These are phyloP conservation scores for Nasturtium officinale DNA, from an alignment of 345 rosid species.

Conservation along the genomic window DNA sequence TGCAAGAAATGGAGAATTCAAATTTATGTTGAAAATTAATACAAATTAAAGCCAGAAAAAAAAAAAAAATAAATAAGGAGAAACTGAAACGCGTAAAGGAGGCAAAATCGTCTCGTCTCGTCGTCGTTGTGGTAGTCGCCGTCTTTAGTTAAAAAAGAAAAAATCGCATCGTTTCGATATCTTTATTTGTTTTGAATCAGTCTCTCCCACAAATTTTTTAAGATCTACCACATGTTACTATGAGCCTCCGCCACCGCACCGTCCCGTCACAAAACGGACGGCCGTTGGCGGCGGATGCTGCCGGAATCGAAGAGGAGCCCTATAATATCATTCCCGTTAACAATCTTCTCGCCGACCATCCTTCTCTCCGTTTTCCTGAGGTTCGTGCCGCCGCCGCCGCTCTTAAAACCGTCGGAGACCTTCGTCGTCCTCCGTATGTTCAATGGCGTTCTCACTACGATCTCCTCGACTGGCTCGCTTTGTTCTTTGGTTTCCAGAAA, in stretches of 20 bases:
- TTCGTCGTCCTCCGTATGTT: conserved; percentile 69
- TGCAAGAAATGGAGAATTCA: not conserved
- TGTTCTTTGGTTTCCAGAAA: conserved; percentile 83
- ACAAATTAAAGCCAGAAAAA: not conserved
- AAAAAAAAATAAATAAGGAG: not conserved
- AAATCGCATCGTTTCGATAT: conserved; percentile 16
- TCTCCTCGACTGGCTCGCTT: conserved; percentile 84
- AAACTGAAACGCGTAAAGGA: conserved; percentile 44
- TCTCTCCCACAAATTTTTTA: not conserved
- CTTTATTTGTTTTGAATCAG: conserved; percentile 29
- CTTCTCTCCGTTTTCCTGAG: conserved; percentile 86
- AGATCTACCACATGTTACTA: conserved; percentile 43
- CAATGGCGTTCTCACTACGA: conserved; percentile 84
- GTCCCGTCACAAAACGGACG: conserved; percentile 37
- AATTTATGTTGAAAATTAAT: not conserved
- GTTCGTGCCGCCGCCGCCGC: conserved; percentile 94
- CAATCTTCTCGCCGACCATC: conserved; percentile 95
- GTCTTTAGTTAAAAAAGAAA: conserved; percentile 8
- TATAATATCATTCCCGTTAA: conserved; percentile 89
- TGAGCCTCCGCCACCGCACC: conserved; percentile 56
- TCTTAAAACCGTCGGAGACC: conserved; percentile 76
- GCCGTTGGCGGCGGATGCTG: conserved; percentile 40
- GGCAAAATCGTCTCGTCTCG: conserved; percentile 31
- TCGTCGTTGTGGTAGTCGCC: conserved; percentile 27
- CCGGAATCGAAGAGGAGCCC: conserved; percentile 53